Evolutionary conservation across 176 grass and related monocot genomes (phyloP).

Genomic region (Triticum monococcum): DNA sequence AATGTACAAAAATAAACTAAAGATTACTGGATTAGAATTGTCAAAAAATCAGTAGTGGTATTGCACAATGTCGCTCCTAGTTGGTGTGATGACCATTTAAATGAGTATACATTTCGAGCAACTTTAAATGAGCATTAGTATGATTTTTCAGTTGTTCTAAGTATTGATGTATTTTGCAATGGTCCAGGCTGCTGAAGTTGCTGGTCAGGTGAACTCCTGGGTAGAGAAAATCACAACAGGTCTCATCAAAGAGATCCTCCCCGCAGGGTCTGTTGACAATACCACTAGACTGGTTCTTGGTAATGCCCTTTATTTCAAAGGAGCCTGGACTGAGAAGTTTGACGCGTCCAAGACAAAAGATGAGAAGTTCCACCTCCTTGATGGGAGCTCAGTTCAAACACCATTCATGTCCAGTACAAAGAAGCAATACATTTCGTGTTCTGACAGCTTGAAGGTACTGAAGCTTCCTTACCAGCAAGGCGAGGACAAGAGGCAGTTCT

Average conservation of each 20-base stretch:
- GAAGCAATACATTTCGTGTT: slow-evolving; percentile 46
- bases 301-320: slow-evolving; percentile 86
- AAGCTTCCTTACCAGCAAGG: slow-evolving; percentile 72
- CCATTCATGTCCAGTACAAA: slow-evolving; percentile 67
- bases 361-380: slow-evolving; percentile 51
- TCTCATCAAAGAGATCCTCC: slow-evolving; percentile 68
- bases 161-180: slow-evolving; percentile 3
- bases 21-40: neutral
- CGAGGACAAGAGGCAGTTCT: slow-evolving; percentile 66
- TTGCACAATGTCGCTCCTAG: neutral
- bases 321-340: slow-evolving; percentile 74
- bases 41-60: neutral
- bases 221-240: slow-evolving; percentile 56
- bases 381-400: slow-evolving; percentile 55
- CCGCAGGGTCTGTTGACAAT: slow-evolving; percentile 42
- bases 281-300: slow-evolving; percentile 66
- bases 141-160: neutral
- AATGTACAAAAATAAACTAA: neutral
- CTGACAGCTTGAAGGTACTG: slow-evolving; percentile 58
- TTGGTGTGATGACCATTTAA: neutral
- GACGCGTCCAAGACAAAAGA: slow-evolving; percentile 56
- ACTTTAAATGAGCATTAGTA: neutral
- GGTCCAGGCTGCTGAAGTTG: slow-evolving; percentile 55
- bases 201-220: slow-evolving; percentile 74
- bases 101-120: neutral